Base-by-base conservation (phyloP, 2,329 filamentous ascomycete species). In the Xylariaceae sp. region DNA sequence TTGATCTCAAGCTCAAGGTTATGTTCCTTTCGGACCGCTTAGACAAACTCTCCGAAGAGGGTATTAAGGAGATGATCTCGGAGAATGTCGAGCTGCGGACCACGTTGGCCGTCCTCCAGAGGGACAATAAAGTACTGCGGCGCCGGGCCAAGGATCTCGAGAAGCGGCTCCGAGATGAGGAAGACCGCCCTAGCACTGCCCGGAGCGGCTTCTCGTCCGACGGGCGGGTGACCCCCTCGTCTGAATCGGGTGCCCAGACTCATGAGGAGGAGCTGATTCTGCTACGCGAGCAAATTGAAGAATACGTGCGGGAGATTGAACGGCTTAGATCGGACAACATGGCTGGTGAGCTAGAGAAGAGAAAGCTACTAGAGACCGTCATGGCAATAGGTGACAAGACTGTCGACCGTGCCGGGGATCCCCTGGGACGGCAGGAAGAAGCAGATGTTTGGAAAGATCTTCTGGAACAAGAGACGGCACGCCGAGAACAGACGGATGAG, bases 41-140 rank as follows among this genome's bases (percentile, higher is more conserved):
- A 18, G 91, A 95, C 71, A 94, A 92, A 67, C 81, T 95, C 40
- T 96, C 92, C 1, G 92, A 97, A 69, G 92, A 97, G 72, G 91
- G 92, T 59, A 87, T 99, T 69, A 95, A 95, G 73, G 92, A 96
- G 69, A 95, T 96, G 86, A 95, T 97, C 64, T 91, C 90, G 42
- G 92, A 96, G 71, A 99, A 96, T 65, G 92, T 97, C 4, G 91
- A 96, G 68, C 80, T 97, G 46, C 94, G 95, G 71, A 96, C 92
- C 0, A 89, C 89, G 56, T 82, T 96, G 42, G 85, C 92, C 3
- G 89, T 94, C 34, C 80, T 94, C 54, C 90, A 95, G 70, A 89
- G 95, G 60, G 94, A 99, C 65, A 94, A 90, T 68, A 94, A 95
- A 69, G 79, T 85, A 18, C 71, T 97, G 52, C 85, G 90, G 19